These are phyloP conservation scores for Oryza meyeriana DNA, from an alignment of 176 grass and related monocot genomes.

Conservation along the genomic window DNA sequence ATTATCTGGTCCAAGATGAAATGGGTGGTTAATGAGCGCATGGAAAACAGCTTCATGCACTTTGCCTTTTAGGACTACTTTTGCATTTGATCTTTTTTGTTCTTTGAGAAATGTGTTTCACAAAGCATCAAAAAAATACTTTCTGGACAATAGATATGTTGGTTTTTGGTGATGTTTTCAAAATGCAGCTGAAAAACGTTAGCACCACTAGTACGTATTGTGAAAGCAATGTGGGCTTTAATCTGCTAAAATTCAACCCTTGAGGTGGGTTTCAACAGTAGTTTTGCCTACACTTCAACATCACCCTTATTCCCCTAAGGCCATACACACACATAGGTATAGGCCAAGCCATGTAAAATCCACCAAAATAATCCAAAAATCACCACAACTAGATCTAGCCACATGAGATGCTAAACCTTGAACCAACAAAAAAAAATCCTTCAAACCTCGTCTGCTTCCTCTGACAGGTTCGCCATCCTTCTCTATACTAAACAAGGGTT, in stretches of 20 bases:
- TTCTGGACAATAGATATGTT: not conserved
- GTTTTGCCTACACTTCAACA: not conserved
- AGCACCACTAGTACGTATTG: not conserved
- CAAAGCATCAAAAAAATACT: constrained; percentile 8
- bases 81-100: not conserved
- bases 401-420: not conserved
- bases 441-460: not conserved
- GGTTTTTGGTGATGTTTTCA: not conserved
- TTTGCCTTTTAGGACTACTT: not conserved
- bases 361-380: not conserved
- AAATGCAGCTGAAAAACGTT: not conserved
- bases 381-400: not conserved
- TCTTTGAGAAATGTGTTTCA: not conserved
- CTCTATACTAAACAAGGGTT: no score
- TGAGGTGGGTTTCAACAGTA: not conserved
- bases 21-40: not conserved
- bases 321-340: not conserved
- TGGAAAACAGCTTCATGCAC: not conserved
- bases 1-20: constrained; percentile 45
- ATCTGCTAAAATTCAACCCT: not conserved
- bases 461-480: not conserved
- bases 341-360: not conserved
- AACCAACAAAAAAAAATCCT: not conserved
- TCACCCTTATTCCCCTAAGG: no score
- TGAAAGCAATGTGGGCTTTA: not conserved